Base-by-base conservation (phyloP, 306 rosid species). In the Citrullus mucosospermus region DNA sequence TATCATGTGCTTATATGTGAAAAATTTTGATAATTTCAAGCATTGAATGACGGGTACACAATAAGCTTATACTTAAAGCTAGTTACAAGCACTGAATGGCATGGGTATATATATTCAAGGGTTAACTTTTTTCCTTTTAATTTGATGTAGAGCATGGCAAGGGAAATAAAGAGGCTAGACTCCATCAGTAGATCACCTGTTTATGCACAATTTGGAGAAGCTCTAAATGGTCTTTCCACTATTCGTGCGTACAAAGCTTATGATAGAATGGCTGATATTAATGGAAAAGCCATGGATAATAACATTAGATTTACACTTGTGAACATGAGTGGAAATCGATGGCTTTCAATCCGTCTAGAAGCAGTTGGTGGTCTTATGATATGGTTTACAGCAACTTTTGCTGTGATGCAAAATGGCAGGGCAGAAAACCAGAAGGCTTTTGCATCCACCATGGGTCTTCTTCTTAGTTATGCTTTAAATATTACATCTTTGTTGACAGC, bases 141-240 rank as follows among this genome's bases (percentile, higher is more conserved):
- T 44, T 44, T 44, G 16, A 59, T 79, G 65, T 75, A 94, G 98
- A 95, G 98, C 88, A 90, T 85, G 51, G 93, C 97, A 67, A 95
- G 97, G 6, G 98, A 95, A 82, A 92, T 92, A 61, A 92, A 95
- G 88, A 93, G 98, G 60, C 80, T 95, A 70, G 98, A 95, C 84
- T 95, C 98, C 54, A 83, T 88, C 39, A 95, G 95, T 82, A 86
- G 98, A 88, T 95, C 98, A 51, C 97, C 97, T 43, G 93, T 95
- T 73, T 95, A 95, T 86, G 98, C 97, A 56, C 98, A 95, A 84
- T 92, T 95, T 85, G 88, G 92, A 75, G 98, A 95, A 89, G 97
- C 98, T 32, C 82, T 95, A 75, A 92, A 95, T 82, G 98, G 98
- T 77, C 71, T 95, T 80, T 75, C 93, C 82, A 86, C 93, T 1